phyloP scores from a whole-genome alignment of 2,329 filamentous ascomycete genomes.

The Talaromyces sp. region DNA sequence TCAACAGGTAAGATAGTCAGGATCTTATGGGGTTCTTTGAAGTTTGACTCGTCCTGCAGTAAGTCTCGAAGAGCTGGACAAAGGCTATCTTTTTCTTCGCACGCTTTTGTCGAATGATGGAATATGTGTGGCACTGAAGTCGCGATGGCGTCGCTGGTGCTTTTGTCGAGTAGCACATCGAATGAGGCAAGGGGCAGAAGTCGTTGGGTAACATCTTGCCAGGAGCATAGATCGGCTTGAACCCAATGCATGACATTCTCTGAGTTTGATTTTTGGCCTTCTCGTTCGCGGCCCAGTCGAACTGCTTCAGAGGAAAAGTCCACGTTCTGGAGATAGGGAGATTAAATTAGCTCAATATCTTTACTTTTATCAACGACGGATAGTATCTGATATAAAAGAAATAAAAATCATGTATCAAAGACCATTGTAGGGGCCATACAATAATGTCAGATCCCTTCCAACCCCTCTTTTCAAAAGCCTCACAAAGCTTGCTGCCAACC shows the following conservation, averaged over 20 bases:
- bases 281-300: slow-evolving; percentile 29
- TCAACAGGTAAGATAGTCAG: slow-evolving; percentile 32
- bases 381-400: background rate
- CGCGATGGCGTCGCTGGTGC: slow-evolving; percentile 38
- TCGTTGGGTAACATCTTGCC: slow-evolving; percentile 27
- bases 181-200: slow-evolving; percentile 29
- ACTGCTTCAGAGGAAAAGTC: slow-evolving; percentile 39
- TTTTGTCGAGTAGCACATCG: slow-evolving; percentile 36
- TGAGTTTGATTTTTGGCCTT: slow-evolving; percentile 20
- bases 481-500: slow-evolving; percentile 30
- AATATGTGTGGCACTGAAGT: slow-evolving; percentile 25
- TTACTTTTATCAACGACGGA: background rate
- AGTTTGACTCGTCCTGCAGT: background rate
- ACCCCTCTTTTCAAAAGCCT: slow-evolving; percentile 24
- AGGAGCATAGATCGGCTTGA: slow-evolving; percentile 30
- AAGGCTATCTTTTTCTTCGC: background rate
- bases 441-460: slow-evolving; percentile 34
- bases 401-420: background rate
- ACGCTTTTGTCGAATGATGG: background rate
- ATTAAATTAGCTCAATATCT: background rate
- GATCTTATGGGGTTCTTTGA: slow-evolving; percentile 1
- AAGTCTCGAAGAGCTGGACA: background rate
- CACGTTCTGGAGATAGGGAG: slow-evolving; percentile 27
- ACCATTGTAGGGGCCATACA: slow-evolving; percentile 22
- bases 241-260: slow-evolving; percentile 33